phyloP scores from a whole-genome alignment of 2,329 filamentous ascomycete genomes.

The Stromatinia cepivora region DNA sequence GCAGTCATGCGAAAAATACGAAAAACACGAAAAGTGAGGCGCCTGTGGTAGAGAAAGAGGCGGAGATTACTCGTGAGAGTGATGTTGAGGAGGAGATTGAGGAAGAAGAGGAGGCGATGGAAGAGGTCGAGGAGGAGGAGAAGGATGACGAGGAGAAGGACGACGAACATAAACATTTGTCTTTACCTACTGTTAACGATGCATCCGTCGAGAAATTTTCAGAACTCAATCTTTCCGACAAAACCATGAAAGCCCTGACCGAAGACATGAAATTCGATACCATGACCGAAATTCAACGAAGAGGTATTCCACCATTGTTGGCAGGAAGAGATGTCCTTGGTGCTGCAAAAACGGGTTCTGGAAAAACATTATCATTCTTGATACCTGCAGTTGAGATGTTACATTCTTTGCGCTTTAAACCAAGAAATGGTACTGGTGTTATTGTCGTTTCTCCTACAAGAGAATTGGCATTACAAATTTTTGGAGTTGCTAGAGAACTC shows the following conservation, averaged over 20 bases:
- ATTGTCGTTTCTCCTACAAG: constrained; percentile 91
- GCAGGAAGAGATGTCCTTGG: constrained; percentile 91
- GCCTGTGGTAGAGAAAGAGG: constrained; percentile 38
- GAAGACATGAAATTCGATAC: constrained; percentile 88
- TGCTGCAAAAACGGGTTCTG: constrained; percentile 92
- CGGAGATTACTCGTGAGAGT: constrained; percentile 42
- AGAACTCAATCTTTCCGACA: constrained; percentile 79
- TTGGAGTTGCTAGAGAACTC: constrained; percentile 88
- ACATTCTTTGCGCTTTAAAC: constrained; percentile 87
- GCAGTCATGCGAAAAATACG: constrained; percentile 38
- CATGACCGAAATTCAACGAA: constrained; percentile 93
- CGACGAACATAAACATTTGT: constrained; percentile 30
- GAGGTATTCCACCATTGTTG: constrained; percentile 82
- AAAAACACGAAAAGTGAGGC: constrained; percentile 8
- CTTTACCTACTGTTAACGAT: constrained; percentile 29
- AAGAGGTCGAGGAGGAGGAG: constrained; percentile 36
- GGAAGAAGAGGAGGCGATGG: constrained; percentile 23
- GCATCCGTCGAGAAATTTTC: constrained; percentile 34
- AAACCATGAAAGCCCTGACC: constrained; percentile 79
- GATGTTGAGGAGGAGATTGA: constrained; percentile 36
- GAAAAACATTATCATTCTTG: constrained; percentile 93
- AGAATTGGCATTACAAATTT: constrained; percentile 93
- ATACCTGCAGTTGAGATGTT: constrained; percentile 95
- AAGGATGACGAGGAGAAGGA: constrained; percentile 27
- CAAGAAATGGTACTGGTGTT: constrained; percentile 87